Evolutionary conservation across 768 basidiomycete species (phyloP).

Genomic region (Rhodotorula paludigena): DNA sequence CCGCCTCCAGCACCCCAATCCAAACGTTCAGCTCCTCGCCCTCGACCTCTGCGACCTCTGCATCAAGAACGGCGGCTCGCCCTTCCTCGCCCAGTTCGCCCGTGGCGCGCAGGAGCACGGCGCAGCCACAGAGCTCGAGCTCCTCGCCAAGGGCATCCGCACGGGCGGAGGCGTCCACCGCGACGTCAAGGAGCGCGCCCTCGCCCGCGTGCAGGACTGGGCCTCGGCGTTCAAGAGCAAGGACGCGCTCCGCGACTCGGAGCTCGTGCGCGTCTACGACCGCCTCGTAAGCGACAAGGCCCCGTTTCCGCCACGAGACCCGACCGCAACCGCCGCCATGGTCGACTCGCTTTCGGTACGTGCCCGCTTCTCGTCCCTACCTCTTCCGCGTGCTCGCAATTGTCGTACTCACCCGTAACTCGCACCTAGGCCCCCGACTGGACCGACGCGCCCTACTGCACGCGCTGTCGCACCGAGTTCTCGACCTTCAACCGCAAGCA

Average conservation of each 20-base stretch:
- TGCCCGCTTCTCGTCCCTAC: slow-evolving; percentile 47
- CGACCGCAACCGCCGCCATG: slow-evolving; percentile 68
- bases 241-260: slow-evolving; percentile 67
- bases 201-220: slow-evolving; percentile 86
- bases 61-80: slow-evolving; percentile 95
- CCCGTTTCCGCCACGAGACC: slow-evolving; percentile 76
- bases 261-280: slow-evolving; percentile 65
- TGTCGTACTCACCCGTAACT: slow-evolving; percentile 38
- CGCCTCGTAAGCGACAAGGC: slow-evolving; percentile 65
- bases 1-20: slow-evolving; percentile 86
- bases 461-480: slow-evolving; percentile 84
- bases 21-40: slow-evolving; percentile 53
- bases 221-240: slow-evolving; percentile 72
- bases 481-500: slow-evolving; percentile 95
- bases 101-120: slow-evolving; percentile 12
- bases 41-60: slow-evolving; percentile 77
- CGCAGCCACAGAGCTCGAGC: slow-evolving; percentile 19
- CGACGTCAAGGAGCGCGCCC: slow-evolving; percentile 66
- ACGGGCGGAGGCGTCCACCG: slow-evolving; percentile 52
- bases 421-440: slow-evolving; percentile 69
- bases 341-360: slow-evolving; percentile 80
- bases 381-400: slow-evolving; percentile 15
- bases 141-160: slow-evolving; percentile 19
- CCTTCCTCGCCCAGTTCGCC: slow-evolving; percentile 74
- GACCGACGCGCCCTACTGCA: slow-evolving; percentile 86